Base-by-base conservation (phyloP, 2,329 filamentous ascomycete species). In the Geosmithia putterillii region DNA sequence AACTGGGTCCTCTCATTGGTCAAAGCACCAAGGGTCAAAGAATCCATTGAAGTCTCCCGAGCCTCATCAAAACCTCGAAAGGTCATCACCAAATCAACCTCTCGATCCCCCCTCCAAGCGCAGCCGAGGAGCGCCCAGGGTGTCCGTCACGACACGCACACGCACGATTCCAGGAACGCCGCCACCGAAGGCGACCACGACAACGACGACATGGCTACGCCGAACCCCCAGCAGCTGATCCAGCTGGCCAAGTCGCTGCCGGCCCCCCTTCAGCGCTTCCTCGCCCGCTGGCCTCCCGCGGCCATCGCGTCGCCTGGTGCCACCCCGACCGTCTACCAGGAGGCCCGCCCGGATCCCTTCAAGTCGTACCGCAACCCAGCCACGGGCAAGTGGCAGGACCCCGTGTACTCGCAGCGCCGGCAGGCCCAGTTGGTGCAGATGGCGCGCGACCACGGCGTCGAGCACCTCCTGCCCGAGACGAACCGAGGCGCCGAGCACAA, bases 351-450 rank as follows among this genome's bases (percentile, higher is more conserved):
- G 42, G 92, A 94, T 58, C 90, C 90, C 1, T 98, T 98, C 69
- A 70, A 79, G 48, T 77, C 84, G 34, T 79, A 76, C 54, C 87
- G 85, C 64, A 83, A 94, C 66, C 78, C 83, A 34, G 66, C 70
- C 37, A 95, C 87, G 0, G 84, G 85, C 19, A 79, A 75, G 60
- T 95, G 87, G 86, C 82, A 88, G 51, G 77, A 87, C 50, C 86
- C 92, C 0, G 74, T 80, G 45, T 89, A 81, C 67, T 94, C 87
- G 5, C 71, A 94, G 52, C 78, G 92, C 44, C 76, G 86, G 48
- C 92, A 98, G 70, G 89, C 89, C 20, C 86, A 95, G 54, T 73
- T 98, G 20, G 84, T 92, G 54, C 94, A 94, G 66, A 63, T 96
- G 54, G 88, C 92, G 4, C 69, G 75, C 45, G 70, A 83, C 54